These are phyloP conservation scores for Corymbia calophylla DNA, from an alignment of 441 rosid genomes.

Conservation along the genomic window DNA sequence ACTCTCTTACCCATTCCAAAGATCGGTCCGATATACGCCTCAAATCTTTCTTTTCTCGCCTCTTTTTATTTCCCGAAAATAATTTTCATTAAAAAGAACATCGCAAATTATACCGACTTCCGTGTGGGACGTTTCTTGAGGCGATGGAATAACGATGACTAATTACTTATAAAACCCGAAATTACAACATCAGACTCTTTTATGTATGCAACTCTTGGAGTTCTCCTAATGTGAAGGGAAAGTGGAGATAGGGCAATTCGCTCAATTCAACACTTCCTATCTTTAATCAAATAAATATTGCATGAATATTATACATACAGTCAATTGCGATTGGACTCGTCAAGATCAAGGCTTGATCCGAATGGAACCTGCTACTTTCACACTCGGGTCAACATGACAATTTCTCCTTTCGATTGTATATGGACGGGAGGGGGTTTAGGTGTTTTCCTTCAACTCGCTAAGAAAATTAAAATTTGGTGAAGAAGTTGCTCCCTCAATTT, in stretches of 20 bases:
- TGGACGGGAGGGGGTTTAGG: background rate
- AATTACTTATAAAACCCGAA: background rate
- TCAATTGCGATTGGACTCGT: background rate
- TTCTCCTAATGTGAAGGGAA: background rate
- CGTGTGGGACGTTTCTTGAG: background rate
- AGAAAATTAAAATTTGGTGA: background rate
- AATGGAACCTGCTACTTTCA: background rate
- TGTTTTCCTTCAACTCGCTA: background rate
- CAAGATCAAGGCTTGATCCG: background rate
- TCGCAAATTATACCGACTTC: background rate
- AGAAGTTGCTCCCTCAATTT: background rate
- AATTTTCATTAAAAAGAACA: too few species aligned
- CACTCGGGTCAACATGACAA: background rate
- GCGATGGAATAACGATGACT: background rate
- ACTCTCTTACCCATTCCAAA: background rate
- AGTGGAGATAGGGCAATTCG: background rate
- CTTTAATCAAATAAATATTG: background rate
- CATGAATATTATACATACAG: background rate
- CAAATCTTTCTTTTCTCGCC: background rate
- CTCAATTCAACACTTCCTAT: background rate
- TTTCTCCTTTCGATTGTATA: background rate
- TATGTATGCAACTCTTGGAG: background rate
- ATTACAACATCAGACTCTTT: background rate
- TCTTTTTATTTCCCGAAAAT: background rate
- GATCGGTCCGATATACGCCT: background rate